Base-by-base conservation (phyloP, 805 yeast genomes). In the Brettanomyces sp. region DNA sequence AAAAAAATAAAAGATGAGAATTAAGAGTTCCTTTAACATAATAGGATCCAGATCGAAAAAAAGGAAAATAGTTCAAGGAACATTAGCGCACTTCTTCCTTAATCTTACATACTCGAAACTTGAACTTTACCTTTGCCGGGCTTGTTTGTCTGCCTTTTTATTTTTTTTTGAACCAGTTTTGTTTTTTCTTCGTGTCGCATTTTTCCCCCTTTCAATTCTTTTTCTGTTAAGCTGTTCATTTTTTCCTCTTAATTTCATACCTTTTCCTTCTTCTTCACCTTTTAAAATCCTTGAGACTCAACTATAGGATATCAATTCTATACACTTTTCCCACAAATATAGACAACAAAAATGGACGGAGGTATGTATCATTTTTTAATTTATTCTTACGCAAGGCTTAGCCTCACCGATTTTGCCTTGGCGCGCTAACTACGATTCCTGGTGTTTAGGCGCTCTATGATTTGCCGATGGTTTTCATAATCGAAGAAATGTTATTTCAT, bases 311-410 rank as follows among this genome's bases (percentile, higher is more conserved):
- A 47, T 50, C 46, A 44, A 43, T 42, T 47, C 47, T 49, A 50
- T 45, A 46, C 43, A 28, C 28, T 38, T 38, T 21, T 22, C 25
- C 18, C 33, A 23, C 43, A 39, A 12, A 35, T 41, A 39, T 39
- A 43, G 41, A 43, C 43, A 53, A 58, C 68, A 73, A 65, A 28
- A 59, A 74, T 75, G 80, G 80, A 75, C 74, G 77, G 78, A 66
- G 78, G 79, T 74, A 74, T 66, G 79, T 74, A 52, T 45, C 41
- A 28, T 28, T 9, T n/a, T 28, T 6, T n/a, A 18, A 12, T 6
- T 38, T n/a, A 14, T 21, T 38, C 18, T 18, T 14, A 8, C 28
- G 5, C 28, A 28, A 28, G 32, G 32, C 32, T 28, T 28, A 28
- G 32, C 32, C 9, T 28, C 32, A 9, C 32, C 9, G 8, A 6